phyloP scores from a whole-genome alignment of 352 stramenopile genomes.

The Pythium dissimile region DNA sequence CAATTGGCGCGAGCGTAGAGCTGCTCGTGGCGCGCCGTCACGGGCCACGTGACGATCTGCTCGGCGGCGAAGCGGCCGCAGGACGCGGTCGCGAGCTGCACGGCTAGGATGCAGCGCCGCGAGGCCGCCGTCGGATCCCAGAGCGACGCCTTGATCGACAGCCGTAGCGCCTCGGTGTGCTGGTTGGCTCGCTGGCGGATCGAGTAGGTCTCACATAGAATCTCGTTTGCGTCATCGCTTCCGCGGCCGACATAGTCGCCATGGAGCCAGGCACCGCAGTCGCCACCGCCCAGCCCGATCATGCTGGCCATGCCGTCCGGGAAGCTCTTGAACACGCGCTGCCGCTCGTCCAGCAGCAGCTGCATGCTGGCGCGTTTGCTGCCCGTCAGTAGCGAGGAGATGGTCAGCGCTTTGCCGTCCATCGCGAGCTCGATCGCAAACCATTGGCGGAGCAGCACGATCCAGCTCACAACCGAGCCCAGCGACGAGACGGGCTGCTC shows the following conservation, averaged over 20 bases:
- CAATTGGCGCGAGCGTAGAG: constrained; percentile 3
- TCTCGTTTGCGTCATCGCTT: neutral
- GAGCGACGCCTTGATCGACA: constrained; percentile 5
- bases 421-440: constrained; percentile 22
- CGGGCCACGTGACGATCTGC: constrained; percentile 3
- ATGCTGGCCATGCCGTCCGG: constrained; percentile 27
- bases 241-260: constrained; percentile 26
- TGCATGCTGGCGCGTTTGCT: neutral
- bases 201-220: constrained; percentile 13
- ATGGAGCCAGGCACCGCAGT: constrained; percentile 12
- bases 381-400: constrained; percentile 10
- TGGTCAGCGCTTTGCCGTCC: constrained; percentile 1
- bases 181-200: neutral
- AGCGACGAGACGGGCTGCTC: neutral
- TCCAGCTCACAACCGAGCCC: constrained; percentile 7
- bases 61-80: neutral
- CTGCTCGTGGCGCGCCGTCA: constrained; percentile 2
- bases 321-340: constrained; percentile 29
- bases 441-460: constrained; percentile 6
- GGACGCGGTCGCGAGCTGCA: constrained; percentile 2
- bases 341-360: constrained; percentile 24
- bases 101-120: neutral
- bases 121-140: neutral
- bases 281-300: constrained; percentile 4
- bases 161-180: neutral